These are phyloP conservation scores for Bruguiera gymnorhiza DNA, from an alignment of 345 rosid genomes.

Conservation along the genomic window DNA sequence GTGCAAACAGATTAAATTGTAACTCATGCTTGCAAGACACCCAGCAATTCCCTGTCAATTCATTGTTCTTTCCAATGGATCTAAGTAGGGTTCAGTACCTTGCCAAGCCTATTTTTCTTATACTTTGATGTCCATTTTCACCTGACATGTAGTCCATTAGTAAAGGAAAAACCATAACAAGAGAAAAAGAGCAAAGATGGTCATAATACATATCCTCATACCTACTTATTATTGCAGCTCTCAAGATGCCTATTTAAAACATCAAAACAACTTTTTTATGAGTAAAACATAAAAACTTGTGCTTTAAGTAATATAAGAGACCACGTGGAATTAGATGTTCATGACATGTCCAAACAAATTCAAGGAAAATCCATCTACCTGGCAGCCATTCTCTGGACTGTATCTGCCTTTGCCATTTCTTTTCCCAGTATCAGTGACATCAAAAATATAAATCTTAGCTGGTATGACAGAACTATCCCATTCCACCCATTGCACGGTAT, in stretches of 20 bases:
- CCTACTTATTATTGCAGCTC: too few species aligned
- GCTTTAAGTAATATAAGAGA: too few species aligned
- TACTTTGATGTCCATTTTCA: not conserved
- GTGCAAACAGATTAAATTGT: too few species aligned
- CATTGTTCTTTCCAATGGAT: not conserved
- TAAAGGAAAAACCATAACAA: too few species aligned
- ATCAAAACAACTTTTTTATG: too few species aligned
- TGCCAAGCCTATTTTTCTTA: not conserved
- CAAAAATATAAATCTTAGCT: slow-evolving; percentile 61
- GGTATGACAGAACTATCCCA: slow-evolving; percentile 63
- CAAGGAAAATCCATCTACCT: slow-evolving; percentile 31
- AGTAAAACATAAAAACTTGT: too few species aligned
- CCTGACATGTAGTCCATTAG: too few species aligned
- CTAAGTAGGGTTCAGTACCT: not conserved
- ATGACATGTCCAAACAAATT: not conserved
- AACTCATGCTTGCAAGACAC: too few species aligned
- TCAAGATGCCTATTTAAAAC: too few species aligned
- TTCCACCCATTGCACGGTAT: slow-evolving; percentile 68
- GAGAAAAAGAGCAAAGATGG: too few species aligned
- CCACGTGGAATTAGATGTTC: not conserved
- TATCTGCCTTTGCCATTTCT: slow-evolving; percentile 35
- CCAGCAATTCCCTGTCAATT: too few species aligned
- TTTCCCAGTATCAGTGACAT: slow-evolving; percentile 69
- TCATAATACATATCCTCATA: too few species aligned
- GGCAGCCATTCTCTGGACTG: slow-evolving; percentile 50